phyloP scores from a whole-genome alignment of 805 yeast genomes.

The Myxozyma vanderwaltii region DNA sequence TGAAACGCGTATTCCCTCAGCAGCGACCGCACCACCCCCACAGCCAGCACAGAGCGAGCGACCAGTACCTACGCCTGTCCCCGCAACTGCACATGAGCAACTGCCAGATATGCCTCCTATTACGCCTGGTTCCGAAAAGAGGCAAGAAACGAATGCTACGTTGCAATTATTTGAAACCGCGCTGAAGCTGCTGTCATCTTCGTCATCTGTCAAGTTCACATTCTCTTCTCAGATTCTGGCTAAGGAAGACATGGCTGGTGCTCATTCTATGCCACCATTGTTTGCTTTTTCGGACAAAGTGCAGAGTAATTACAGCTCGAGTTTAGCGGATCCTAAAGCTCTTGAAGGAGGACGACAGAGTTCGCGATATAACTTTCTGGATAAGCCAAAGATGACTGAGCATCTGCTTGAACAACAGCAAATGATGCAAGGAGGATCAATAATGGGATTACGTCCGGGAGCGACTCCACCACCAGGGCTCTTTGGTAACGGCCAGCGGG shows the following conservation, averaged over 20 bases:
- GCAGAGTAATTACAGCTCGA: neutral
- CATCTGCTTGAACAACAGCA: constrained; percentile 39
- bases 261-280: constrained; percentile 36
- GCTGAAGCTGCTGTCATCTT: constrained; percentile 32
- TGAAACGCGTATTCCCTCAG: neutral
- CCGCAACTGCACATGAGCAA: neutral
- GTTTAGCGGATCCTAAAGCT: neutral
- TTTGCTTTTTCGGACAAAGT: constrained; percentile 37
- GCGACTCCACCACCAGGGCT: constrained; percentile 72
- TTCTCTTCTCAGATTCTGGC: constrained; percentile 37
- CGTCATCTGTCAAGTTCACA: constrained; percentile 36
- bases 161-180: constrained; percentile 29
- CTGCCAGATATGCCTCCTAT: neutral
- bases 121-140: constrained; percentile 7
- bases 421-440: constrained; percentile 37
- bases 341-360: constrained; percentile 11
- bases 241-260: constrained; percentile 36
- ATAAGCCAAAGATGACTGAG: constrained; percentile 18
- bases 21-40: neutral
- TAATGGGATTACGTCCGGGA: constrained; percentile 10
- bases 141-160: constrained; percentile 13
- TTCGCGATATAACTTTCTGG: constrained; percentile 22
- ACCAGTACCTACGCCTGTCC: neutral
- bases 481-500: constrained; percentile 42
- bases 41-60: constrained; percentile 1